phyloP scores from a whole-genome alignment of 345 rosid species.

The Eutrema yunnanense region DNA sequence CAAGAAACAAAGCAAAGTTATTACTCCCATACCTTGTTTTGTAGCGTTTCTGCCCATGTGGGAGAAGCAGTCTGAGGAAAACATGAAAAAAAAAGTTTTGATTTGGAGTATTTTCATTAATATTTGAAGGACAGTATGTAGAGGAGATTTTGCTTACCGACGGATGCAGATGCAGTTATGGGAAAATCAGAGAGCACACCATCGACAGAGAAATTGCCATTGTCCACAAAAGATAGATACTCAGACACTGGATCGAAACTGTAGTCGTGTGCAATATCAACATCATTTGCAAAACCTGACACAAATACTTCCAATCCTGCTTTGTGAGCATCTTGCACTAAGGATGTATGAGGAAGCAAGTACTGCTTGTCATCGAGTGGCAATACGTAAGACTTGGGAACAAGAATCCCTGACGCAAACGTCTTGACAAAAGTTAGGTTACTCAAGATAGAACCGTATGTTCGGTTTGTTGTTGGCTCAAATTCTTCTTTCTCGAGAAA shows the following conservation, averaged over 20 bases:
- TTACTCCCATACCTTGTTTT: constrained; percentile 44
- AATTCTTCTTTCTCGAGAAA: constrained; percentile 36
- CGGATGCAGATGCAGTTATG: constrained; percentile 62
- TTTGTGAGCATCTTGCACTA: constrained; percentile 81
- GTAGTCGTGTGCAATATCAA: constrained; percentile 59
- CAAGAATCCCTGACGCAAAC: constrained; percentile 86
- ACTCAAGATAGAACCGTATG: constrained; percentile 49
- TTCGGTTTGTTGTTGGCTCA: constrained; percentile 70
- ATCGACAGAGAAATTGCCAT: constrained; percentile 81
- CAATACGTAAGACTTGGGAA: constrained; percentile 77
- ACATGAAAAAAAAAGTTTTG: background rate
- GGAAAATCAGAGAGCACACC: constrained; percentile 92
- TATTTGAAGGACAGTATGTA: background rate
- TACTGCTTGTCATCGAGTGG: constrained; percentile 42
- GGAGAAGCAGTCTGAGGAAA: constrained; percentile 66
- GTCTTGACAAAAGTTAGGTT: constrained; percentile 76
- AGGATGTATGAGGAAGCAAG: constrained; percentile 41
- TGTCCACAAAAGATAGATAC: constrained; percentile 59
- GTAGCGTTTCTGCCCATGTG: constrained; percentile 50
- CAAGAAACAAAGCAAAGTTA: background rate
- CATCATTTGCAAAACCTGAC: constrained; percentile 68
- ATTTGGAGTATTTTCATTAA: background rate
- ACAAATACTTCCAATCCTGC: constrained; percentile 75
- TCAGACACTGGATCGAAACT: constrained; percentile 81
- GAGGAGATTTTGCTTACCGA: constrained; percentile 37